These are phyloP conservation scores for Endocalyx cinctus DNA, from an alignment of 2,329 filamentous ascomycete species.

Conservation along the genomic window DNA sequence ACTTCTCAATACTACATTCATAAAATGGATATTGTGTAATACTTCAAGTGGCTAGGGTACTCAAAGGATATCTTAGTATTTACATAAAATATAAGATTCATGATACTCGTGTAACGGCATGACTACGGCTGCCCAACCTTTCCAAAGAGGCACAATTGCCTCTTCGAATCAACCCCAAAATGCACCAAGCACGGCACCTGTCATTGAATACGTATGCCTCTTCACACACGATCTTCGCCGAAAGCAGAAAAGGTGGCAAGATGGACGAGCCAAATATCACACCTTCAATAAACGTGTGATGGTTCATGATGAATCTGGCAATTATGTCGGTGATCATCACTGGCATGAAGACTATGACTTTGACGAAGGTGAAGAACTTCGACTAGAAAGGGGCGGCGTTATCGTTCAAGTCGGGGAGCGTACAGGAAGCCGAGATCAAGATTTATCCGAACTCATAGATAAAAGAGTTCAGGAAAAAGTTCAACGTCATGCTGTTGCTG, in stretches of 20 bases:
- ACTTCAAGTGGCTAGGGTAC: too few species aligned
- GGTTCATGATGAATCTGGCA: constrained; percentile 78
- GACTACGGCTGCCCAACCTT: too few species aligned
- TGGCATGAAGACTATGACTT: constrained; percentile 68
- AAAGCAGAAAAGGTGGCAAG: constrained; percentile 91
- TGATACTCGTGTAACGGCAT: too few species aligned
- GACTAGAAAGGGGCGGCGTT: constrained; percentile 68
- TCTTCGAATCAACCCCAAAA: too few species aligned
- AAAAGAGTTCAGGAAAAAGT: constrained; percentile 59
- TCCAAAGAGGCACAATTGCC: too few species aligned
- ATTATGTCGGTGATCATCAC: constrained; percentile 80
- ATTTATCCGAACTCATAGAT: constrained; percentile 70
- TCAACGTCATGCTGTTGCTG: constrained; percentile 40
- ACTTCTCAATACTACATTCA: too few species aligned
- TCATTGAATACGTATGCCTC: constrained; percentile 79
- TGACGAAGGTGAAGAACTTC: constrained; percentile 76
- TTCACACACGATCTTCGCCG: constrained; percentile 81
- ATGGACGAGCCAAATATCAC: constrained; percentile 83
- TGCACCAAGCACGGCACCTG: constrained; percentile 47
- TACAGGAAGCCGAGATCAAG: constrained; percentile 69
- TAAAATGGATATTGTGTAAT: too few species aligned
- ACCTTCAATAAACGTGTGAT: constrained; percentile 88
- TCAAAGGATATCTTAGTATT: too few species aligned
- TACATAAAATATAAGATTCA: too few species aligned
- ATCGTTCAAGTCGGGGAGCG: constrained; percentile 78